These are phyloP conservation scores for Aotearoamyces nothofagi DNA, from an alignment of 2,329 filamentous ascomycete species.

Conservation along the genomic window DNA sequence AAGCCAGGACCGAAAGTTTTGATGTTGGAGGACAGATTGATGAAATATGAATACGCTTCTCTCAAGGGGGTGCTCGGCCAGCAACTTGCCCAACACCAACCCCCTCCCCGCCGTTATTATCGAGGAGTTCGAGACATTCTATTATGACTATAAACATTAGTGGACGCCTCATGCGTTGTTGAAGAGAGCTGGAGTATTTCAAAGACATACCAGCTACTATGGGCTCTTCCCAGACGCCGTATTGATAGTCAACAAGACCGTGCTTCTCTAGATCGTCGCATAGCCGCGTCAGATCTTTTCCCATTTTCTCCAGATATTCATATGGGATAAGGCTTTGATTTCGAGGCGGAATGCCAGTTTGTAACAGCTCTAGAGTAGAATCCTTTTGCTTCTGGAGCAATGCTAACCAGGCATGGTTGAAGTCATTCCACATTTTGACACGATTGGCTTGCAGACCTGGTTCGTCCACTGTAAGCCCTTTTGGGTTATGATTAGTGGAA, in stretches of 20 bases:
- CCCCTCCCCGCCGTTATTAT: slow-evolving; percentile 19
- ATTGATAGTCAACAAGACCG: slow-evolving; percentile 94
- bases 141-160: slow-evolving; percentile 26
- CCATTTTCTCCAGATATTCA: slow-evolving; percentile 62
- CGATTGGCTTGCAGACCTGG: slow-evolving; percentile 59
- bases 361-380: slow-evolving; percentile 38
- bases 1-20: neutral
- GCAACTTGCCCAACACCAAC: slow-evolving; percentile 3
- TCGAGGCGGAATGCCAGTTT: slow-evolving; percentile 39
- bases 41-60: neutral
- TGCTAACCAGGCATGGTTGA: slow-evolving; percentile 84
- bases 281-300: slow-evolving; percentile 63
- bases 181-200: neutral
- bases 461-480: slow-evolving; percentile 77
- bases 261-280: slow-evolving; percentile 81
- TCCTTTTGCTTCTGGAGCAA: slow-evolving; percentile 76
- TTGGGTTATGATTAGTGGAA: slow-evolving; percentile 18
- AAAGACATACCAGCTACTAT: slow-evolving; percentile 60
- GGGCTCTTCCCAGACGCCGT: slow-evolving; percentile 89
- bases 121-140: slow-evolving; percentile 36
- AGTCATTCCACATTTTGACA: slow-evolving; percentile 80
- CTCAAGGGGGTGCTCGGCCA: slow-evolving; percentile 14
- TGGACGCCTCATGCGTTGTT: neutral
- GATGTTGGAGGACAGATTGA: neutral
- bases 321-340: slow-evolving; percentile 51